Evolutionary conservation across 257 asterid genomes (phyloP).

Genomic region (Nicotiana knightiana): DNA sequence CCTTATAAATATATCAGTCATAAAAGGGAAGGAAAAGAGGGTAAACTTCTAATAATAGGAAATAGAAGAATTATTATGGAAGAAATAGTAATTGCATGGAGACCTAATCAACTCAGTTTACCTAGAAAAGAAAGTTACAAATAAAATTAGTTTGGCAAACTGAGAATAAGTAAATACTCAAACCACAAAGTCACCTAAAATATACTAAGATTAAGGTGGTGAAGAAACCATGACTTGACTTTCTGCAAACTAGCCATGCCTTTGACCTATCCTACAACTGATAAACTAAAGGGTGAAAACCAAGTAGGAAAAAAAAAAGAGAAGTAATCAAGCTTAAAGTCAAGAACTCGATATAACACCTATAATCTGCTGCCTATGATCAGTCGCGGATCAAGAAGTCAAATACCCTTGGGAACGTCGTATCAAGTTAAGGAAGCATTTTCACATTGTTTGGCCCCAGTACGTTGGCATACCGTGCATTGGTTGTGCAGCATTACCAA

Average conservation of each 20-base stretch:
- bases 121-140: not conserved
- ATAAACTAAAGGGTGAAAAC: not conserved
- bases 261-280: not conserved
- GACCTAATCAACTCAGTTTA: not conserved
- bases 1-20: not conserved
- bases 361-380: not conserved
- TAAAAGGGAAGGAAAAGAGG: not conserved
- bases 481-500: slow-evolving; percentile 32
- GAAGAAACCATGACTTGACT: too few species aligned
- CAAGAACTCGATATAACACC: not conserved
- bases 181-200: not conserved
- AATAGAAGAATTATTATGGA: not conserved
- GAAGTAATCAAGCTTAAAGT: not conserved
- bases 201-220: not conserved
- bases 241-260: too few species aligned
- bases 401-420: not conserved
- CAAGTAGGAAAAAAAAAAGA: not conserved
- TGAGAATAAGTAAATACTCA: not conserved
- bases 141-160: not conserved
- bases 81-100: not conserved
- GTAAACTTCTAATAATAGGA: not conserved
- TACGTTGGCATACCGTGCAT: slow-evolving; percentile 42
- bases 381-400: not conserved
- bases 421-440: slow-evolving; percentile 40
- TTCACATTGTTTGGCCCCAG: slow-evolving; percentile 52